Conservation (phyloP, 805 yeast species). For the Metschnikowia borealis region DNA sequence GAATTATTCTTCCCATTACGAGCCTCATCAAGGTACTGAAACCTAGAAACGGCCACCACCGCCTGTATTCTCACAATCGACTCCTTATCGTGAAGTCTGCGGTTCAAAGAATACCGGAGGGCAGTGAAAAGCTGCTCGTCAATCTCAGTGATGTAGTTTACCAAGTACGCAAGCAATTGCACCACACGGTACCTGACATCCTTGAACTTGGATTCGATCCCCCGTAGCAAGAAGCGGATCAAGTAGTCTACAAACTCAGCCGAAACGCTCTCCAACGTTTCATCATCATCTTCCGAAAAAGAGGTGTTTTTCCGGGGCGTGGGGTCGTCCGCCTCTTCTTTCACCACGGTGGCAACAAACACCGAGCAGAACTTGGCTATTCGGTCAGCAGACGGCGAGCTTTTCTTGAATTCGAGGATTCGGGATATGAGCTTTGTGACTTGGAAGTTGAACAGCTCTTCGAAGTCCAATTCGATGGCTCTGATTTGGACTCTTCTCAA, state of each 20-base stretch:
- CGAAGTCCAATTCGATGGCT: conserved; percentile 49
- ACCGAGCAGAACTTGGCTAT: conserved; percentile 67
- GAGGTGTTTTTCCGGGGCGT: conserved; percentile 10
- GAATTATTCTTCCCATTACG: conserved; percentile 17
- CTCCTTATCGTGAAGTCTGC: conserved; percentile 72
- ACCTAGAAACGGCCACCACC: conserved; percentile 68
- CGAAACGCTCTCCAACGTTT: conserved; percentile 36
- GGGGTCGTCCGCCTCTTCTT: conserved; percentile 25
- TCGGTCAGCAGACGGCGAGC: conserved; percentile 70
- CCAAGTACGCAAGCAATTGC: conserved; percentile 66
- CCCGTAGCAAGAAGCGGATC: conserved; percentile 66
- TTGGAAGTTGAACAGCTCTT: conserved; percentile 54
- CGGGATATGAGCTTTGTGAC: conserved; percentile 63
- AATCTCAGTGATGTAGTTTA: conserved; percentile 70
- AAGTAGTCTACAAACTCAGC: conserved; percentile 56
- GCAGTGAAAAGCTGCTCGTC: conserved; percentile 67
- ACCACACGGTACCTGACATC: conserved; percentile 77
- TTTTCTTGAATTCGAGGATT: conserved; percentile 62
- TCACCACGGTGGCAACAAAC: conserved; percentile 47
- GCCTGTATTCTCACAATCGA: conserved; percentile 80
- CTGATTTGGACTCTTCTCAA: conserved; percentile 55
- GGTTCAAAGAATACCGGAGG: conserved; percentile 55
- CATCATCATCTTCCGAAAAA: conserved; percentile 33
- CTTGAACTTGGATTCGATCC: conserved; percentile 71
- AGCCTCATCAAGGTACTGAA: conserved; percentile 49